These are phyloP conservation scores for Sphagnum contortum DNA, from an alignment of 225 moss, liverwort and hornwort species.

Conservation along the genomic window DNA sequence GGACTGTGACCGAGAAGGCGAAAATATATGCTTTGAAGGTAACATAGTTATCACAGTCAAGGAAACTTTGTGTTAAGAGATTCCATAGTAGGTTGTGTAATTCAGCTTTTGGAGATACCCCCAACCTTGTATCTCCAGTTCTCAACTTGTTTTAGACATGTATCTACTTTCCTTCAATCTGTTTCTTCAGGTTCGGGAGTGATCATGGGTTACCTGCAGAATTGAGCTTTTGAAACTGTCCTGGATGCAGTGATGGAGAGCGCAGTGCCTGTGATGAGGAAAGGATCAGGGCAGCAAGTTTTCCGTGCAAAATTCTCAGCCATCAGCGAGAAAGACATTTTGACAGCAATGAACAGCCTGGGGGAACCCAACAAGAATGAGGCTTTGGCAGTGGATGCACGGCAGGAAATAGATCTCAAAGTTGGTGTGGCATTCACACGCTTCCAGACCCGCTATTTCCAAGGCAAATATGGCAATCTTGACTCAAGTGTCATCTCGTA, in stretches of 20 bases:
- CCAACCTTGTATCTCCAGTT: too few relatives aligned
- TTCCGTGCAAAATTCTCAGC: conserved; percentile 96
- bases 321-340: conserved; percentile 89
- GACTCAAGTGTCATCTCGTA: conserved; percentile 99
- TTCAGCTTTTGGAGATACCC: too few relatives aligned
- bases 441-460: conserved; percentile 94
- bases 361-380: conserved; percentile 95
- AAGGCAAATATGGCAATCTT: conserved; percentile 99
- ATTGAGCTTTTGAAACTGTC: too few relatives aligned
- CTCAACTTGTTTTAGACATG: too few relatives aligned
- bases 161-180: too few relatives aligned
- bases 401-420: conserved; percentile 98
- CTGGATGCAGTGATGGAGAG: conserved; percentile 75
- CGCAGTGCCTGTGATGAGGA: conserved; percentile 78
- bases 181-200: too few relatives aligned
- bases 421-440: conserved; percentile 98
- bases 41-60: neutral
- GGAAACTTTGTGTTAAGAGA: conserved; percentile 1
- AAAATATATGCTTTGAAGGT: conserved; percentile 99
- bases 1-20: conserved; percentile 99
- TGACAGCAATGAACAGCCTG: conserved; percentile 78
- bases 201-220: too few relatives aligned
- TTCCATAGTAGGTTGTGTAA: neutral
- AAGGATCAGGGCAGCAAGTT: conserved; percentile 71
- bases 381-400: conserved; percentile 84